Conservation (phyloP, 2,329 filamentous ascomycete genomes). For the Xylariaceae sp. region DNA sequence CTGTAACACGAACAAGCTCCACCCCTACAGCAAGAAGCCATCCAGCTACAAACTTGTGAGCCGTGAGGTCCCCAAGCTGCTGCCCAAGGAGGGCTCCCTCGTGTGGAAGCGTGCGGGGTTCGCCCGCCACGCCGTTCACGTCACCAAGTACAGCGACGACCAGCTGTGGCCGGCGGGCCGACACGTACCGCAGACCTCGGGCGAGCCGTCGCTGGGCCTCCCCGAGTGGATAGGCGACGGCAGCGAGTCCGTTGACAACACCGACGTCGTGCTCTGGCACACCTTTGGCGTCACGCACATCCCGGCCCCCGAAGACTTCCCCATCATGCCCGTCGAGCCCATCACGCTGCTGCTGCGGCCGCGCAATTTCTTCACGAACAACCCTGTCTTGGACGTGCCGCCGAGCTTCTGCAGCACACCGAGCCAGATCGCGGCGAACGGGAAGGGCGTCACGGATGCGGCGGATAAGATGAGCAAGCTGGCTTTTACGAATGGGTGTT, state of each 20-base stretch:
- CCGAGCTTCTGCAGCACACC: conserved; percentile 71
- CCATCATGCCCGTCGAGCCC: conserved; percentile 83
- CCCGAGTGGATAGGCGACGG: conserved; percentile 75
- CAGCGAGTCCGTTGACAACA: conserved; percentile 67
- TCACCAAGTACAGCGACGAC: conserved; percentile 79
- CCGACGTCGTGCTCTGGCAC: conserved; percentile 88
- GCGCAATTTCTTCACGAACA: conserved; percentile 76
- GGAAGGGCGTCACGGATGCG: conserved; percentile 26
- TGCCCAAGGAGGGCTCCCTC: conserved; percentile 76
- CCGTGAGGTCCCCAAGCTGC: conserved; percentile 70
- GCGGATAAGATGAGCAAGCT: conserved; percentile 26
- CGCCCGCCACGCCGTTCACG: conserved; percentile 79
- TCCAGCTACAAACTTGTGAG: conserved; percentile 86
- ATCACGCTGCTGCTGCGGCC: conserved; percentile 77
- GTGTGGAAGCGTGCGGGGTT: conserved; percentile 91
- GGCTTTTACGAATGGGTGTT: conserved; percentile 17
- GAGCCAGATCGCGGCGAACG: conserved; percentile 46
- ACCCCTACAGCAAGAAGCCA: conserved; percentile 81
- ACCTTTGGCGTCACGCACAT: conserved; percentile 91
- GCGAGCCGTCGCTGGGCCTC: conserved; percentile 69
- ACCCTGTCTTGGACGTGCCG: conserved; percentile 76
- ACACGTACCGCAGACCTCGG: conserved; percentile 83
- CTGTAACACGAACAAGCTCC: conserved; percentile 75
- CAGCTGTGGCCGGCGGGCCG: conserved; percentile 82
- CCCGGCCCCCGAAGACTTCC: conserved; percentile 85